Conservation (phyloP, 148 eudicot species). For the Rhododendron molle region DNA sequence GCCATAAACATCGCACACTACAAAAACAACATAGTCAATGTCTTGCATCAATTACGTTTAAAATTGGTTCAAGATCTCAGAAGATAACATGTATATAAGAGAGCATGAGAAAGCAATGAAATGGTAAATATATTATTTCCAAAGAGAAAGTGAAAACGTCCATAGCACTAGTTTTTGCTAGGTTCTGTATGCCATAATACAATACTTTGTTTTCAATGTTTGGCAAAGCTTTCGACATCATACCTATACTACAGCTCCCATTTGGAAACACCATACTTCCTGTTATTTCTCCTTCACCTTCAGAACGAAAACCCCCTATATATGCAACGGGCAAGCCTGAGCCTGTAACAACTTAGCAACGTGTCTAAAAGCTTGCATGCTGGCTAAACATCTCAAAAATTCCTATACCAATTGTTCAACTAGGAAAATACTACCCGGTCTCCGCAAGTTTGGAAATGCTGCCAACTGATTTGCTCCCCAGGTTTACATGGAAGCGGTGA, state of each 20-base stretch:
- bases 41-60: neutral
- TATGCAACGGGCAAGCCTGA: slow-evolving; percentile 3
- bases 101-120: neutral
- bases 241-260: slow-evolving; percentile 16
- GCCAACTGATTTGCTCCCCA: slow-evolving; percentile 16
- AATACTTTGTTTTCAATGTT: slow-evolving; percentile 4
- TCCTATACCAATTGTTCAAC: slow-evolving; percentile 15
- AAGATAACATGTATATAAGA: neutral
- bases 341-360: neutral
- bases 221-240: slow-evolving; percentile 29
- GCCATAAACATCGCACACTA: neutral
- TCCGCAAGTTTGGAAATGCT: slow-evolving; percentile 16
- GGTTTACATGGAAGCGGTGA: slow-evolving; percentile 27
- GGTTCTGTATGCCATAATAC: slow-evolving; percentile 23
- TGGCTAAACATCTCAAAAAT: neutral
- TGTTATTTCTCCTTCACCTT: neutral
- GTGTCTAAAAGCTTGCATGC: neutral
- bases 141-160: slow-evolving; percentile 17
- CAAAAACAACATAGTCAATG: neutral
- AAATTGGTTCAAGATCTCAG: neutral
- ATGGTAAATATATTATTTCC: slow-evolving; percentile 34
- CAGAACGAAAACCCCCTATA: neutral
- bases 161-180: slow-evolving; percentile 10
- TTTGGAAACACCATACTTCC: neutral
- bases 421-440: slow-evolving; percentile 9